Conservation (phyloP, 2,329 filamentous ascomycete genomes). For the Ophiostoma angusticollis region DNA sequence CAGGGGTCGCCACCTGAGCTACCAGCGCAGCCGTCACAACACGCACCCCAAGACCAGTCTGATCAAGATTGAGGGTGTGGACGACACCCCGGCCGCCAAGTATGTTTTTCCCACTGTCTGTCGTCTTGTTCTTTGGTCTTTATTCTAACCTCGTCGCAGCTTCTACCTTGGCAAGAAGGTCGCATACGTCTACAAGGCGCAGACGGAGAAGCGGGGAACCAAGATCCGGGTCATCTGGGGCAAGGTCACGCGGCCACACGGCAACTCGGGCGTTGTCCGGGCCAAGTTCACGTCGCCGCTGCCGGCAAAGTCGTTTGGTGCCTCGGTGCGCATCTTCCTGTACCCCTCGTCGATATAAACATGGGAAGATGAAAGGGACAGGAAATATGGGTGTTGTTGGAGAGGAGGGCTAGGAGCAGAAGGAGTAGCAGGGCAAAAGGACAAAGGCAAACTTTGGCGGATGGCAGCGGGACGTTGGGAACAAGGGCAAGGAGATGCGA, state of each 20-base stretch:
- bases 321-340: conserved; percentile 92
- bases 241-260: conserved; percentile 25
- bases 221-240: conserved; percentile 69
- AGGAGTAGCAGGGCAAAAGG: background rate
- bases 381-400: no score
- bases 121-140: no score
- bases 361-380: conserved; percentile 25
- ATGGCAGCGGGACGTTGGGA: no score
- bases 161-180: conserved; percentile 99
- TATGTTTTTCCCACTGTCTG: conserved; percentile 35
- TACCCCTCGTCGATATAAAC: conserved; percentile 94
- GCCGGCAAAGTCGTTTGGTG: conserved; percentile 91
- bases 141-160: no score
- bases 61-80: conserved; percentile 98
- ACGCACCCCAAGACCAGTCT: conserved; percentile 83
- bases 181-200: conserved; percentile 94
- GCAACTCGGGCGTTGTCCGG: conserved; percentile 96
- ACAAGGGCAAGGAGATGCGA: no score
- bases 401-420: no score
- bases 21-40: conserved; percentile 88
- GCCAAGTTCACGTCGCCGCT: conserved; percentile 96
- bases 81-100: conserved; percentile 77
- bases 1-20: conserved; percentile 96
- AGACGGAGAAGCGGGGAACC: conserved; percentile 88
- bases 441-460: no score